Conservation (phyloP, 2,329 filamentous ascomycete genomes). For the Chaetomiaceae sp. region DNA sequence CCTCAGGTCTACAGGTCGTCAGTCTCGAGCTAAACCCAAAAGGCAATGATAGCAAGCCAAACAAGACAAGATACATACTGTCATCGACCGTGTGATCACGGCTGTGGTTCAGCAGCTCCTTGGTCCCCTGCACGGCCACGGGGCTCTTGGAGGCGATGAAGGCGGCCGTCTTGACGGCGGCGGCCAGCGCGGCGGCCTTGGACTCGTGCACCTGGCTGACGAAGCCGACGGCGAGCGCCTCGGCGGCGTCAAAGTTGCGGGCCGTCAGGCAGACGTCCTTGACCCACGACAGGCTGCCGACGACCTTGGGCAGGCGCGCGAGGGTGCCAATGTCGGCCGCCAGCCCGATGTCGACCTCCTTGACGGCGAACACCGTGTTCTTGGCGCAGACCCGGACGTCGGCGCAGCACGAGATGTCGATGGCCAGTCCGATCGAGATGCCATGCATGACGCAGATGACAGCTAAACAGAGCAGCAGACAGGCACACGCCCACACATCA, state of each 20-base stretch:
- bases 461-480: conserved; percentile 39
- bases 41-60: background rate
- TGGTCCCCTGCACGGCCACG: conserved; percentile 80
- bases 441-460: conserved; percentile 80
- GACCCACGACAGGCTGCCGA: conserved; percentile 68
- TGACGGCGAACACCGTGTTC: conserved; percentile 62
- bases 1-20: conserved; percentile 52
- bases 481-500: too few species aligned
- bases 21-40: background rate
- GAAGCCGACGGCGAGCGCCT: conserved; percentile 66
- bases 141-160: conserved; percentile 77
- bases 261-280: conserved; percentile 74
- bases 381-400: conserved; percentile 64
- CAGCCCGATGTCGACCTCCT: conserved; percentile 78
- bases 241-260: conserved; percentile 61
- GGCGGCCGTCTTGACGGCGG: conserved; percentile 58
- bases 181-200: conserved; percentile 59
- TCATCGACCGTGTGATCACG: conserved; percentile 74
- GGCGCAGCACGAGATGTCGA: conserved; percentile 66
- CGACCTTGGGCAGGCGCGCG: conserved; percentile 66
- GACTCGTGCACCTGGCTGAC: conserved; percentile 60
- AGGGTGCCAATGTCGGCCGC: conserved; percentile 77
- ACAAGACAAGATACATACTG: conserved; percentile 47
- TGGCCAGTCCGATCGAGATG: conserved; percentile 69
- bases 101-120: conserved; percentile 78